Percentiles rank a stretch among this genome's conserved stretches.
Conservation (phyloP, 805 yeast genomes). For the Kregervanrija fluxuum region DNA sequence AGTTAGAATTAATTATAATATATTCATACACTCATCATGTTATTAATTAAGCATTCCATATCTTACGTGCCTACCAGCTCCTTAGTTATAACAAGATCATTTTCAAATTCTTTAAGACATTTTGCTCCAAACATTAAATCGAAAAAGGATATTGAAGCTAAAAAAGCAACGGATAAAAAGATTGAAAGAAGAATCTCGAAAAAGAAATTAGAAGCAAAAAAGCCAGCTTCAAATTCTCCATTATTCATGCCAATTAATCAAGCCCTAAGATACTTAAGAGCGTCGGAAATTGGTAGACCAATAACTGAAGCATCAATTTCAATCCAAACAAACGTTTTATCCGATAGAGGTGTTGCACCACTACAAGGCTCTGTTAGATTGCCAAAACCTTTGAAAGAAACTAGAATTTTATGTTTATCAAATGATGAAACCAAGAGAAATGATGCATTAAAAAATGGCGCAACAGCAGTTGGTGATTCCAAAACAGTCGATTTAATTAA, state of each 20-base stretch:
- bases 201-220: slow-evolving; percentile 29
- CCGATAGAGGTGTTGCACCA: slow-evolving; percentile 73
- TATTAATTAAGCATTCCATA: too few relatives aligned
- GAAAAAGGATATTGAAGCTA: slow-evolving; percentile 21
- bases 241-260: slow-evolving; percentile 62
- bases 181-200: slow-evolving; percentile 19
- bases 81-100: neutral
- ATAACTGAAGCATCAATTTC: slow-evolving; percentile 62
- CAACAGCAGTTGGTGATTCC: slow-evolving; percentile 62
- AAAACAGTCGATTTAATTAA: slow-evolving; percentile 60
- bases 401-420: slow-evolving; percentile 64
- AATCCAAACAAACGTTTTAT: slow-evolving; percentile 54
- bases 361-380: slow-evolving; percentile 64
- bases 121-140: slow-evolving; percentile 19
- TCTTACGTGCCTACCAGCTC: too few relatives aligned
- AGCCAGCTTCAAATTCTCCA: slow-evolving; percentile 43
- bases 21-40: too few relatives aligned
- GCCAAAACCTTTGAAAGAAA: slow-evolving; percentile 65
- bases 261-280: slow-evolving; percentile 75
- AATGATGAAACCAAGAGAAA: slow-evolving; percentile 43
- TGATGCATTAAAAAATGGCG: slow-evolving; percentile 52
- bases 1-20: too few relatives aligned
- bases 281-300: slow-evolving; percentile 86
- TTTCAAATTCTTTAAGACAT: neutral
- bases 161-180: slow-evolving; percentile 20